Evolutionary conservation across 2,329 filamentous ascomycete genomes (phyloP), one percentile per base, ranked within the genome.

Genomic region (Pseudocercospora fuligena): DNA sequence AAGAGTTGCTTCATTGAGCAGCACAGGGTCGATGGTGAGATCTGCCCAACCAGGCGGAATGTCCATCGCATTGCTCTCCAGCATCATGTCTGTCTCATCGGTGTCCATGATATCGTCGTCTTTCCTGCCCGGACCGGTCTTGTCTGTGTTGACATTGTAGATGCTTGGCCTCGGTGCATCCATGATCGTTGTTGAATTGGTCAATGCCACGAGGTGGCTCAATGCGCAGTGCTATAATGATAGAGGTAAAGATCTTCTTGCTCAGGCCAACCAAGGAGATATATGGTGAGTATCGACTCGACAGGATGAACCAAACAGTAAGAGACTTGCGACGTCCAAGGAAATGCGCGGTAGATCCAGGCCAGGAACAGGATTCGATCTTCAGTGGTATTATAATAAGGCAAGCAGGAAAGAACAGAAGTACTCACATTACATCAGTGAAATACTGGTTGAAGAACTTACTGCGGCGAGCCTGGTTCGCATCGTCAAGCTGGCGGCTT

Each of bases 401-500:
- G 23, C 21, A 54, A 54, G 51, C 21, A 54, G 51, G 25, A 8
- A 31, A 31, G 47, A 25, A 25, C 25, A 16, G 21, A 54, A 54
- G 25, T 54, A 31, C 25, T 54, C 14, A 54, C 25, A 29, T n/a
- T 25, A 29, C 2, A 14, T 54, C 5, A 25, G 51, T n/a, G 25
- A 54, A 9, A n/a, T 27, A 25, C 14, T 54, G 14, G 12, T n/a
- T 23, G 16, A n/a, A 23, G 25, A n/a, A 25, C 14, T 27, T n/a
- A 27, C 51, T 23, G 25, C 51, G 51, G 46, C 36, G 36, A 40
- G 36, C 51, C 51, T 54, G 16, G 51, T 54, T 54, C 25, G 51
- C 51, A n/a, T 54, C 51, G 25, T 54, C 51, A 54, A 14, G 25
- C 51, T 58, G 54, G 54, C 54, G 29, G 54, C 54, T 12, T 33